These are phyloP conservation scores for Gossypium raimondii DNA, from an alignment of 345 rosid genomes.

Conservation along the genomic window DNA sequence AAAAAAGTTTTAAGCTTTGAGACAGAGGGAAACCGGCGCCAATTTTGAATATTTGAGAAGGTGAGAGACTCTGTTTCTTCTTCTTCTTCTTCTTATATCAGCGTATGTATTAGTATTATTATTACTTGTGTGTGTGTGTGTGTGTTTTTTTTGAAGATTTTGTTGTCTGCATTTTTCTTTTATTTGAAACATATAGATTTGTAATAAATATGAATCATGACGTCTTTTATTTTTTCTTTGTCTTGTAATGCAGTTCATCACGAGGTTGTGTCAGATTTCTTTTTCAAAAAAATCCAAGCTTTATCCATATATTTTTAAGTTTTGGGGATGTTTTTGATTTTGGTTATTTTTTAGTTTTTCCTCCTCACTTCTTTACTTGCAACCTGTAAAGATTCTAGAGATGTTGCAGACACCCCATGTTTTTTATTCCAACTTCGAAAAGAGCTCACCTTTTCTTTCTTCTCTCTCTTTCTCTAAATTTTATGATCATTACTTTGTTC, in stretches of 20 bases:
- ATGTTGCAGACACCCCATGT: constrained; percentile 17
- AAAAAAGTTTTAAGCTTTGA: not conserved
- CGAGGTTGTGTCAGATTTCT: constrained; percentile 80
- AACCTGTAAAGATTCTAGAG: constrained; percentile 52
- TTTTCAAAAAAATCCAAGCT: constrained; percentile 25
- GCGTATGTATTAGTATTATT: not conserved
- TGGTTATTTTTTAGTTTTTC: constrained; percentile 11
- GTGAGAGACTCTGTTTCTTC: constrained; percentile 10
- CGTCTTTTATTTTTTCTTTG: constrained; percentile 42
- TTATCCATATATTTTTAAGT: constrained; percentile 20
- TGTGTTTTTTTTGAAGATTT: not conserved
- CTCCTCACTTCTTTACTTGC: constrained; percentile 50
- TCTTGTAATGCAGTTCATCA: constrained; percentile 61
- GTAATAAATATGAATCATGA: constrained; percentile 21
- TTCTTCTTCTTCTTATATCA: not conserved
- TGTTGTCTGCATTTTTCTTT: not conserved
- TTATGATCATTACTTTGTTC: not conserved
- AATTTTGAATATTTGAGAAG: constrained; percentile 32
- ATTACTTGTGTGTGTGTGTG: too few species aligned
- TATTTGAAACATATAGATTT: not conserved
- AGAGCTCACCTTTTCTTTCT: not conserved
- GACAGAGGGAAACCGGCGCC: constrained; percentile 9
- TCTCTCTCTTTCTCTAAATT: constrained; percentile 13
- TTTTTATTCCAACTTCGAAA: constrained; percentile 20
- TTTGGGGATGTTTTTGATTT: constrained; percentile 5